phyloP scores from a whole-genome alignment of 768 basidiomycete species.

The Harrya chromipes region DNA sequence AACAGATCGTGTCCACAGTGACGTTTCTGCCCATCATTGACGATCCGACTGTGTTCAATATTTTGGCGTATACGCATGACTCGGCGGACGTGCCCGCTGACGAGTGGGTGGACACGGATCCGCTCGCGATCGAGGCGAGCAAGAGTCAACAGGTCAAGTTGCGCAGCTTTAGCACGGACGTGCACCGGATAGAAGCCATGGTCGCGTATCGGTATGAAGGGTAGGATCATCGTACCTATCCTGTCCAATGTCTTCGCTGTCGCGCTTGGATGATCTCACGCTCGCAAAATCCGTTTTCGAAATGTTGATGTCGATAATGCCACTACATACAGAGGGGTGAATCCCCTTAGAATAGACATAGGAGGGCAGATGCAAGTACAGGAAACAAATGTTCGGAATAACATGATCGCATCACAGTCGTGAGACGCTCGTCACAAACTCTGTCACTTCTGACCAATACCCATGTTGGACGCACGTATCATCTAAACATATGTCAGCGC shows the following conservation, averaged over 20 bases:
- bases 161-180: conserved; percentile 94
- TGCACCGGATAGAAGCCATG: conserved; percentile 97
- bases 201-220: conserved; percentile 95
- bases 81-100: conserved; percentile 89
- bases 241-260: neutral
- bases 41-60: conserved; percentile 95
- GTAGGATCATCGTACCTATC: conserved; percentile 29
- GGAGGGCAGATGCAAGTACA: neutral
- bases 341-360: neutral
- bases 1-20: conserved; percentile 96
- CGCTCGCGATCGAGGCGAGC: conserved; percentile 86
- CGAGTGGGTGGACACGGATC: conserved; percentile 96
- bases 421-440: conserved; percentile 41
- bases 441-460: conserved; percentile 50
- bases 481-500: conserved; percentile 30
- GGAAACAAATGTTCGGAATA: neutral
- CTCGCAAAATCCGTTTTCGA: neutral
- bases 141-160: conserved; percentile 94
- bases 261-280: neutral
- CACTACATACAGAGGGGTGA: conserved; percentile 1
- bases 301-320: neutral
- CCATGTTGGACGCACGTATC: conserved; percentile 55
- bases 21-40: conserved; percentile 96
- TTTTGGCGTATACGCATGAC: conserved; percentile 91
- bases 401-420: conserved; percentile 1